phyloP scores from a whole-genome alignment of 306 rosid species.

The Sindora glabra region DNA sequence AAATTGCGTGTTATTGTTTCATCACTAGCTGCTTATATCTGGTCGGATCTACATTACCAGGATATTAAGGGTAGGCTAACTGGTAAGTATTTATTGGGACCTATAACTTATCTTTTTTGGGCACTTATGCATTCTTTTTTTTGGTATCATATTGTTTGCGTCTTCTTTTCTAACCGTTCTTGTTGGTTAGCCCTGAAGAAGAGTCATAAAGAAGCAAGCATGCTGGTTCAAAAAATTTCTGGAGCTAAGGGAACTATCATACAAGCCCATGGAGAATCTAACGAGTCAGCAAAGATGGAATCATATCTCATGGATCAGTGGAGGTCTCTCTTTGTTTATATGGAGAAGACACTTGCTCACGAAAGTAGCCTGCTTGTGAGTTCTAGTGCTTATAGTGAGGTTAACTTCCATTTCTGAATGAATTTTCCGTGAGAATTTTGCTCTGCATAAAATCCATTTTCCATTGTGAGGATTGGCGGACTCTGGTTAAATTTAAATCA shows the following conservation, averaged over 20 bases:
- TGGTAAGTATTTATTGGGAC: conserved; percentile 34
- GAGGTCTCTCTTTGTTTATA: conserved; percentile 71
- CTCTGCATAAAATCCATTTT: neutral
- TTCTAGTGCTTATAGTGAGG: conserved; percentile 1
- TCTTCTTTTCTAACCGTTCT: neutral
- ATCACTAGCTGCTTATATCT: conserved; percentile 63
- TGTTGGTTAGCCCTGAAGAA: conserved; percentile 51
- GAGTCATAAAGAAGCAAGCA: conserved; percentile 73
- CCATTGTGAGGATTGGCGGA: neutral
- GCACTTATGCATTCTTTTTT: neutral
- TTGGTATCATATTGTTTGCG: neutral
- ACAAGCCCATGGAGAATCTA: conserved; percentile 21
- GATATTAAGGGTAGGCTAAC: conserved; percentile 74
- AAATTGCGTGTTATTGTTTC: conserved; percentile 6
- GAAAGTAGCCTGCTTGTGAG: conserved; percentile 79
- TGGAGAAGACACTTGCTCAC: conserved; percentile 51
- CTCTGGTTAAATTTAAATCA: too few species aligned
- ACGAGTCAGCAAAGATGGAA: conserved; percentile 43
- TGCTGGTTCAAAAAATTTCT: conserved; percentile 49
- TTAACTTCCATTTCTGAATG: conserved; percentile 1
- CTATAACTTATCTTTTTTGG: neutral
- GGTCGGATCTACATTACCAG: conserved; percentile 89
- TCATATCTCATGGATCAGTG: conserved; percentile 63
- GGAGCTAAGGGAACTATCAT: conserved; percentile 32
- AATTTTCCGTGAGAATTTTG: neutral